A percentile compares a stretch with the other conserved stretches of the same genome.
Evolutionary conservation across 1,284 basidiomycete species (phyloP).

Genomic region (Ganoderma multipileum): DNA sequence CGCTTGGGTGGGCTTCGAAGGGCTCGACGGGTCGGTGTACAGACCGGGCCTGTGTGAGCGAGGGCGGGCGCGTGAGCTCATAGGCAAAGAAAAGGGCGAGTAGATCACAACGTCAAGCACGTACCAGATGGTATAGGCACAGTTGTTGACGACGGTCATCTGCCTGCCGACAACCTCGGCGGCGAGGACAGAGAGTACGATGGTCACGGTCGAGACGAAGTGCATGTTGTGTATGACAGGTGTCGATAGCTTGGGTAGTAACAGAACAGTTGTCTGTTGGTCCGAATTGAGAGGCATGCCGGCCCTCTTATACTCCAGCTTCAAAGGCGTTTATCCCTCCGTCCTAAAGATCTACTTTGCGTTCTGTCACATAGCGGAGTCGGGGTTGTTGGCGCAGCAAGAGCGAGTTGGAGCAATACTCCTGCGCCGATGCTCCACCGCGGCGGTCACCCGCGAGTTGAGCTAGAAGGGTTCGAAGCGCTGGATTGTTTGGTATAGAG

Average conservation of each 20-base stretch:
- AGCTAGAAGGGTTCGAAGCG: not conserved
- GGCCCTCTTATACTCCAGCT: not conserved
- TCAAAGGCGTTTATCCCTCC: not conserved
- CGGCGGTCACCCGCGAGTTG: not conserved
- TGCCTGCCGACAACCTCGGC: constrained; percentile 16
- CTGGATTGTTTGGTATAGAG: not conserved
- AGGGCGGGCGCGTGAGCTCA: no score
- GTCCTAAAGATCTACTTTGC: not conserved
- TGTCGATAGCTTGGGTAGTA: not conserved
- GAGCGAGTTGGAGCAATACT: not conserved
- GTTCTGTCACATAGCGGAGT: not conserved
- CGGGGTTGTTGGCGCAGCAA: not conserved
- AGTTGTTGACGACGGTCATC: constrained; percentile 26
- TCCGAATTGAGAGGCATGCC: not conserved
- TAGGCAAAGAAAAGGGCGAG: no score
- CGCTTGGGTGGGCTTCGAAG: constrained; percentile 36
- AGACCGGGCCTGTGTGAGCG: constrained; percentile 19
- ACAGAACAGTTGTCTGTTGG: not conserved
- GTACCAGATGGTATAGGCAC: constrained; percentile 28
- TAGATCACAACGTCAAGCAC: not conserved
- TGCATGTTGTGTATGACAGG: not conserved
- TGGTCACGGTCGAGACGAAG: not conserved
- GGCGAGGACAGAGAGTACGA: constrained; percentile 23
- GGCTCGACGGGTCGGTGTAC: constrained; percentile 42
- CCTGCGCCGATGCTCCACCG: not conserved